Evolutionary conservation across 768 basidiomycete genomes (phyloP).

Genomic region (Trametes meyenii): DNA sequence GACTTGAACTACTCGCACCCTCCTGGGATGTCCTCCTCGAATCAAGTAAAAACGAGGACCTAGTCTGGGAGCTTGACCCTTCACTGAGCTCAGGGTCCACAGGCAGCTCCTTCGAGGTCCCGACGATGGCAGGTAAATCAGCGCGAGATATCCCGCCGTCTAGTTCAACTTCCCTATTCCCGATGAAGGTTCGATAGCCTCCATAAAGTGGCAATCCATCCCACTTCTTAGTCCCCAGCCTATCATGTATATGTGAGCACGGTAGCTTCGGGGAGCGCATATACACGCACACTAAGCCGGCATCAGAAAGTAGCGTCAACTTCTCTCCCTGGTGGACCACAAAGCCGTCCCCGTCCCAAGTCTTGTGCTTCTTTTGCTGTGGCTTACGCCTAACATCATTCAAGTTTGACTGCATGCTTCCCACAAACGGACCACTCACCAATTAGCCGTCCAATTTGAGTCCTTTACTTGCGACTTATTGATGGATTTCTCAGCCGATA

Average conservation of each 20-base stretch:
- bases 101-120: conserved; percentile 35
- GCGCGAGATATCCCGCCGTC: conserved; percentile 52
- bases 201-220: conserved; percentile 52
- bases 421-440: conserved; percentile 43
- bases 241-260: conserved; percentile 36
- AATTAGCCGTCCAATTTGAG: conserved; percentile 70
- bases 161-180: conserved; percentile 64
- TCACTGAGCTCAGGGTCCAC: conserved; percentile 29
- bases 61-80: conserved; percentile 17
- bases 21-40: conserved; percentile 7
- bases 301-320: conserved; percentile 66
- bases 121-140: conserved; percentile 52
- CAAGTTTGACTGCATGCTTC: conserved; percentile 3
- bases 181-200: conserved; percentile 52
- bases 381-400: conserved; percentile 62
- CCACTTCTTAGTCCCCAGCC: conserved; percentile 65
- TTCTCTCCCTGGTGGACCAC: conserved; percentile 53
- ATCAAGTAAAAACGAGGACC: conserved; percentile 10
- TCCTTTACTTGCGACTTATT: conserved; percentile 19
- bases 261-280: conserved; percentile 43
- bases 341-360: conserved; percentile 83
- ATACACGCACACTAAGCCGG: conserved; percentile 63
- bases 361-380: conserved; percentile 77
- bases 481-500: conserved; percentile 11
- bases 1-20: conserved; percentile 22